Percentiles rank a stretch among this genome's conserved stretches.
Conservation (phyloP, 768 basidiomycete species). For the Rhizopogon salebrosus region DNA sequence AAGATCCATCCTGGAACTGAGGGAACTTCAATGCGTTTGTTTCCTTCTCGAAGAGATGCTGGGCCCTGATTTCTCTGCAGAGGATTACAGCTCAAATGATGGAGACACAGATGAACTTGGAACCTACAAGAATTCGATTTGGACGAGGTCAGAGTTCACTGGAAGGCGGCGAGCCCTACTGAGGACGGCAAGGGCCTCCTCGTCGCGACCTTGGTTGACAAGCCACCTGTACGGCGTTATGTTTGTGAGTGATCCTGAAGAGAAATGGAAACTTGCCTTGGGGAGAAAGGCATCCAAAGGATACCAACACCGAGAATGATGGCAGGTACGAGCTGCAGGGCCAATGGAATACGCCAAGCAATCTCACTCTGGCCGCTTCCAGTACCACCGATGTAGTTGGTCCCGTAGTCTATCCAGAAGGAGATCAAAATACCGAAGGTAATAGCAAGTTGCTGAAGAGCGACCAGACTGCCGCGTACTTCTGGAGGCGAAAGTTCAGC, state of each 20-base stretch:
- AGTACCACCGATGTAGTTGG: conserved; percentile 69
- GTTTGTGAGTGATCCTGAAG: not conserved
- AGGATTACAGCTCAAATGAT: not conserved
- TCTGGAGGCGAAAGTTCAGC: conserved; percentile 71
- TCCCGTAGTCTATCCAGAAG: conserved; percentile 46
- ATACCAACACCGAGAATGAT: conserved; percentile 66
- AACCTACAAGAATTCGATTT: conserved; percentile 70
- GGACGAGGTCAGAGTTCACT: conserved; percentile 57
- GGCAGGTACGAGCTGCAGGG: conserved; percentile 70
- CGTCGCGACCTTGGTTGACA: conserved; percentile 71
- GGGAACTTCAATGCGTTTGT: conserved; percentile 52
- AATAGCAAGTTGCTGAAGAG: conserved; percentile 78
- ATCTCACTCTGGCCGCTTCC: conserved; percentile 52
- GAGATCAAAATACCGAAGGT: conserved; percentile 73
- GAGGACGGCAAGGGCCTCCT: conserved; percentile 63
- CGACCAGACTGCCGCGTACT: conserved; percentile 76
- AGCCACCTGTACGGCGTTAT: conserved; percentile 47
- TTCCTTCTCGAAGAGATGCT: conserved; percentile 71
- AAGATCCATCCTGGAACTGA: conserved; percentile 57
- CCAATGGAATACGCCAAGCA: conserved; percentile 74
- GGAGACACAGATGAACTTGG: not conserved
- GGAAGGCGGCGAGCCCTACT: conserved; percentile 53
- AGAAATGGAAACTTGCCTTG: conserved; percentile 38
- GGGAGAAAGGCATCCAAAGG: conserved; percentile 76
- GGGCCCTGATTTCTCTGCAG: conserved; percentile 63